phyloP scores from a whole-genome alignment of 768 basidiomycete genomes.

The Gloeostereum incarnatum region DNA sequence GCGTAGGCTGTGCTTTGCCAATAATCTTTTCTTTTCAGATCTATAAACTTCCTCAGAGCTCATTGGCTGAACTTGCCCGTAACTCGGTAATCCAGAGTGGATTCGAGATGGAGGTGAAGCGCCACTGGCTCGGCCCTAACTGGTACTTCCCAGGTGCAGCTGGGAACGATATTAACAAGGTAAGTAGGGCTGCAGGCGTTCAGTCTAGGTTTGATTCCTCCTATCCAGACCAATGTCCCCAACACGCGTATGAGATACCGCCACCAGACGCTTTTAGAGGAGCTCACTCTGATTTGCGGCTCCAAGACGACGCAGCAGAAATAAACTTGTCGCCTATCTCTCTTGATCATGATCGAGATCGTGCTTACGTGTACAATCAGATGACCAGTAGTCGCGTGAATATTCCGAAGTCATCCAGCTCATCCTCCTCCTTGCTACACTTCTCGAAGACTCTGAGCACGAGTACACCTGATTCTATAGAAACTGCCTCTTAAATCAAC shows the following conservation, averaged over 20 bases:
- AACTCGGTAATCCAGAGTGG: constrained; percentile 97
- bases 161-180: constrained; percentile 96
- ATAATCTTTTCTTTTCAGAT: constrained; percentile 42
- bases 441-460: too few species aligned
- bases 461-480: too few species aligned
- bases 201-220: background rate
- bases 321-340: too few species aligned
- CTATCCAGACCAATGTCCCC: constrained; percentile 87
- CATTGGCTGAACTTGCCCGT: constrained; percentile 93
- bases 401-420: too few species aligned
- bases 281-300: constrained; percentile 73
- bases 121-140: constrained; percentile 86
- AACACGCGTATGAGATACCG: constrained; percentile 85
- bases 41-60: constrained; percentile 92
- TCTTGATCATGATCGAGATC: too few species aligned
- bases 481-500: too few species aligned
- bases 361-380: too few species aligned
- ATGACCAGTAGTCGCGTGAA: too few species aligned
- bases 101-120: constrained; percentile 97
- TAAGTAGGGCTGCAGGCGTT: constrained; percentile 16
- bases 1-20: background rate
- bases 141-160: constrained; percentile 92
- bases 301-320: too few species aligned
- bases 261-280: constrained; percentile 82
- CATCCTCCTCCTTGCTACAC: too few species aligned